Evolutionary conservation across 306 rosid genomes (phyloP).

Genomic region (Trifolium pratense): DNA sequence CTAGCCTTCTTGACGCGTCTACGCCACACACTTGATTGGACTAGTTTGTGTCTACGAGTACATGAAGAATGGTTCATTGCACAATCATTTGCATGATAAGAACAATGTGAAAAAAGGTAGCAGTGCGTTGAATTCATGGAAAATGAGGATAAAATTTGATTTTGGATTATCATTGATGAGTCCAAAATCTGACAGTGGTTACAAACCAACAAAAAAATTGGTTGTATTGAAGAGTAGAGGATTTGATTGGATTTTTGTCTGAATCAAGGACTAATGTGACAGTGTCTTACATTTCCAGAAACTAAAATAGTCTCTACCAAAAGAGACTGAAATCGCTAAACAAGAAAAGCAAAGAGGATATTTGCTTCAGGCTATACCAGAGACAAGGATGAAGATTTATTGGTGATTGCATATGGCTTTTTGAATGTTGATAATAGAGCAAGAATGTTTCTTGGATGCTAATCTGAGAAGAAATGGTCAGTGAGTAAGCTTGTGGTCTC

Average conservation of each 20-base stretch:
- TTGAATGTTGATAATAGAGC: background rate
- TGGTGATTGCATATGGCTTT: background rate
- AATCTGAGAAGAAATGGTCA: background rate
- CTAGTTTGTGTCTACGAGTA: constrained; percentile 89
- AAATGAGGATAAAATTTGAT: constrained; percentile 87
- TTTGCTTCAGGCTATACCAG: too few relatives aligned
- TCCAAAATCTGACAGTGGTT: constrained; percentile 59
- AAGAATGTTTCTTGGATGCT: background rate
- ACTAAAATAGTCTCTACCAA: too few relatives aligned
- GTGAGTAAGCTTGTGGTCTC: too few relatives aligned
- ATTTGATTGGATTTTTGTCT: too few relatives aligned
- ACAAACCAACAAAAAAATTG: constrained; percentile 63
- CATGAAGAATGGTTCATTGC: constrained; percentile 88
- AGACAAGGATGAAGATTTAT: background rate
- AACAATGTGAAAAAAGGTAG: constrained; percentile 62
- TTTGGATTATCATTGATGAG: constrained; percentile 85
- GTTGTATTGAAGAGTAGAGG: constrained; percentile 63
- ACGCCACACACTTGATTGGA: constrained; percentile 83
- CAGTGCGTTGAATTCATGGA: constrained; percentile 74
- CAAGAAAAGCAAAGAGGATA: too few relatives aligned
- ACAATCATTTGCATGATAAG: constrained; percentile 77
- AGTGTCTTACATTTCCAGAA: too few relatives aligned
- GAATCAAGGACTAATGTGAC: too few relatives aligned
- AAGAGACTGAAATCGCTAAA: too few relatives aligned
- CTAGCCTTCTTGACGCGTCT: constrained; percentile 77